These are phyloP conservation scores for Arthrinium phaeospermum DNA, from an alignment of 2,329 filamentous ascomycete species.

Conservation along the genomic window DNA sequence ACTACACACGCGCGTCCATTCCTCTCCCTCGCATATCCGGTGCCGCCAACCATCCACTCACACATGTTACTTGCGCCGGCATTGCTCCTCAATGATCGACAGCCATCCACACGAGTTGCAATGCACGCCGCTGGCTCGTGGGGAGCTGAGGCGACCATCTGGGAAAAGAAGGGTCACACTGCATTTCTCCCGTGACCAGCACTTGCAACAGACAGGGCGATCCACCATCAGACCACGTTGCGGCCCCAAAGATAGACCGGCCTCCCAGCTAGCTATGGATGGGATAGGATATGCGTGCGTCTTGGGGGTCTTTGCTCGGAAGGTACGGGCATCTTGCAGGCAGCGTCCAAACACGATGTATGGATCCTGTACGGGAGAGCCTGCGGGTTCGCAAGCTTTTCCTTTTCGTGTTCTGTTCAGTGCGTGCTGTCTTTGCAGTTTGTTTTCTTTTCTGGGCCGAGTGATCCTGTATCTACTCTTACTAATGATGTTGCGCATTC, in stretches of 20 bases:
- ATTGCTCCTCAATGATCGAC: constrained; percentile 8
- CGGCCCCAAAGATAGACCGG: background rate
- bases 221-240: background rate
- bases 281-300: background rate
- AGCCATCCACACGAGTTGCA: background rate
- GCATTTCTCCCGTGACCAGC: constrained; percentile 2
- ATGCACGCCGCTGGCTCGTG: background rate
- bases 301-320: background rate
- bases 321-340: background rate
- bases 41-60: background rate
- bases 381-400: background rate
- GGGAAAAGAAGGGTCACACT: constrained; percentile 1
- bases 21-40: background rate
- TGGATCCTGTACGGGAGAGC: background rate
- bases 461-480: background rate
- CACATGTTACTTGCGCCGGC: background rate
- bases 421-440: background rate
- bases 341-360: background rate
- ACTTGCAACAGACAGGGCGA: background rate
- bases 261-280: too few species aligned
- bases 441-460: background rate
- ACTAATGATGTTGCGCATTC: background rate
- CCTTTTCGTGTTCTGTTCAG: background rate
- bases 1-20: background rate
- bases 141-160: constrained; percentile 1